Evolutionary conservation across 177 flowering plant genomes (phyloP), one percentile per base, ranked within the genome.

Genomic region (Vitis hybrid): DNA sequence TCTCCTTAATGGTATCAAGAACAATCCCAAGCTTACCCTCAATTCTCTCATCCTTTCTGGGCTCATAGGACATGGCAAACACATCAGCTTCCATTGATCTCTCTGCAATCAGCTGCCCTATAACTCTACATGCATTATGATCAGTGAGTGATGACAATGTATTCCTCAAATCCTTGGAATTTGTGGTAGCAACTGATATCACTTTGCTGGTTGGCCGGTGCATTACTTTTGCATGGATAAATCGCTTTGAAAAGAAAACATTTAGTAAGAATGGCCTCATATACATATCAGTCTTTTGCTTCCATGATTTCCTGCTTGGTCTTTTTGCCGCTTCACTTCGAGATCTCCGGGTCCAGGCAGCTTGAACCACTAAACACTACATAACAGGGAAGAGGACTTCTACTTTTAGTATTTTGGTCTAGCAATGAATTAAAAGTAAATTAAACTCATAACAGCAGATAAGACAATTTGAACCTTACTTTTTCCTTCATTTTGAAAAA

Each of bases 141-240:
- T 94, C 95, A 1, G 80, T 85, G 4, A 92, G 91, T 1, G 98
- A 94, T 2, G 91, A 88, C 67, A 94, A 78, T 19, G 86, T 71
- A 75, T 79, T 78, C 72, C 98, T 84, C 21, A 94, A 80, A 73
- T 94, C 98, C 83, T 79, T 92, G 55, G 97, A 74, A 65, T 92
- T 94, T 21, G 98, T 92, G 30, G 87, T 92, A n/a, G 98, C 98
- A 15, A 91, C 97, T 11, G 98, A 87, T 59, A 94, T 81, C 70
- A 94, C 98, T 78, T 94, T 94, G 87, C 97, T 89, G 58, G 97
- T 94, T 60, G 88, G 89, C 18, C 98, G 73, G 73, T 94, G 98
- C 83, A 94, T 85, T 74, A 94, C 98, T 78, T 94, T 94, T n/a
- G 97, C 98, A 74, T 89, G 92, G 54, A 94, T 76, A 56, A 92